A percentile compares a stretch with the other conserved stretches of the same genome.
phyloP scores from a whole-genome alignment of 2,329 filamentous ascomycete genomes.

The Tolypocladium nubicola region DNA sequence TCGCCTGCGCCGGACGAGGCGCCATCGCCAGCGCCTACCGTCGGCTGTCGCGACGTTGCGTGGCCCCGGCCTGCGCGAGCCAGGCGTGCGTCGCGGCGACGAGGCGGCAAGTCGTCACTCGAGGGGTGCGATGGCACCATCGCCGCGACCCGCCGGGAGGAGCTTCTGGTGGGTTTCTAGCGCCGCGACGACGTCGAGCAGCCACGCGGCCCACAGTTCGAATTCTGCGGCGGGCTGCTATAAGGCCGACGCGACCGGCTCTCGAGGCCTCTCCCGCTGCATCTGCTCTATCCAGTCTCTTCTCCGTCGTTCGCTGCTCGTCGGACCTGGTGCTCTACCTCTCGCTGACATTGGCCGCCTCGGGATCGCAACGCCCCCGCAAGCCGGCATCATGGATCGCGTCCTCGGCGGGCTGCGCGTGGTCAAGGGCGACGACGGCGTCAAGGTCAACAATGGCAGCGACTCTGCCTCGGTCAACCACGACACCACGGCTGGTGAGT shows the following conservation, averaged over 20 bases:
- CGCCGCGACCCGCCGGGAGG: slow-evolving; percentile 4
- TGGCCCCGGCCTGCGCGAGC: neutral
- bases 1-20: too few species aligned
- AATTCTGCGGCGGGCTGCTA: neutral
- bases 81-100: too few species aligned
- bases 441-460: slow-evolving; percentile 1
- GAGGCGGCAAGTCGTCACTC: slow-evolving; percentile 4
- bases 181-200: neutral
- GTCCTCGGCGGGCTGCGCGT: neutral
- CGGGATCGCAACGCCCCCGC: neutral
- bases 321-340: neutral
- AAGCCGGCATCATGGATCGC: slow-evolving; percentile 1
- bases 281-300: neutral
- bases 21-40: neutral
- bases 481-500: slow-evolving; percentile 7
- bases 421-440: slow-evolving; percentile 2
- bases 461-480: slow-evolving; percentile 2
- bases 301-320: neutral
- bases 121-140: slow-evolving; percentile 11
- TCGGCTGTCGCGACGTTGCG: neutral
- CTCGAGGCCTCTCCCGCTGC: neutral
- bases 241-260: neutral
- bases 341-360: neutral
- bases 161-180: slow-evolving; percentile 2
- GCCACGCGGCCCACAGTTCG: neutral